These are phyloP conservation scores for Salix suchowensis DNA, from an alignment of 345 rosid species.

Conservation along the genomic window DNA sequence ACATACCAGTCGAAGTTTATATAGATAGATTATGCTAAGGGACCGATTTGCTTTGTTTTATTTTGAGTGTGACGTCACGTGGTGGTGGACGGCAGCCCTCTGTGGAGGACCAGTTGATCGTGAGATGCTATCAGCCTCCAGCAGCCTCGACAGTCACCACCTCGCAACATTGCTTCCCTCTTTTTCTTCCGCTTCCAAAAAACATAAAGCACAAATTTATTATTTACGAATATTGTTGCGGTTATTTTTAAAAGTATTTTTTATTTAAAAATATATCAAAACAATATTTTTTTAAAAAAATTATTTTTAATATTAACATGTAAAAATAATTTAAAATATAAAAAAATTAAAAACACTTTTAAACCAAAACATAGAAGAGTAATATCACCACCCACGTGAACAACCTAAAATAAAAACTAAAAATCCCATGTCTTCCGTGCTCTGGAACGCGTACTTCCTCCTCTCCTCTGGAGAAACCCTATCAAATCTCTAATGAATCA, in stretches of 20 bases:
- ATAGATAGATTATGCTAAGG: background rate
- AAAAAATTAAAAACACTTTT: too few relatives aligned
- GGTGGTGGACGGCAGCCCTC: background rate
- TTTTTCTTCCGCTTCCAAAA: background rate
- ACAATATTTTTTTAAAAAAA: too few relatives aligned
- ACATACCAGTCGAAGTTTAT: background rate
- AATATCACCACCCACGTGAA: constrained; percentile 29
- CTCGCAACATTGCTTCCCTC: background rate
- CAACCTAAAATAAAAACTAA: constrained; percentile 16
- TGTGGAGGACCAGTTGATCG: too few relatives aligned
- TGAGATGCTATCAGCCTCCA: background rate
- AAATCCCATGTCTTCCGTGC: background rate
- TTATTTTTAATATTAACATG: too few relatives aligned
- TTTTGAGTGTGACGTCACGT: background rate
- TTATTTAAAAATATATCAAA: too few relatives aligned
- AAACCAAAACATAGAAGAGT: too few relatives aligned
- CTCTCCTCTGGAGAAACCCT: constrained; percentile 19
- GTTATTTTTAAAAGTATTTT: too few relatives aligned
- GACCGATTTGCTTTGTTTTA: background rate
- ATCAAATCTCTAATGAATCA: background rate
- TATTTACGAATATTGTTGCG: too few relatives aligned
- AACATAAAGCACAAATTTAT: too few relatives aligned
- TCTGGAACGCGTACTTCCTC: background rate
- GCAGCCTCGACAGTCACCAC: background rate
- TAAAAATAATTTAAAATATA: too few relatives aligned